These are phyloP conservation scores for Cymbidium sinense DNA, from an alignment of 106 monocot species.

Conservation along the genomic window DNA sequence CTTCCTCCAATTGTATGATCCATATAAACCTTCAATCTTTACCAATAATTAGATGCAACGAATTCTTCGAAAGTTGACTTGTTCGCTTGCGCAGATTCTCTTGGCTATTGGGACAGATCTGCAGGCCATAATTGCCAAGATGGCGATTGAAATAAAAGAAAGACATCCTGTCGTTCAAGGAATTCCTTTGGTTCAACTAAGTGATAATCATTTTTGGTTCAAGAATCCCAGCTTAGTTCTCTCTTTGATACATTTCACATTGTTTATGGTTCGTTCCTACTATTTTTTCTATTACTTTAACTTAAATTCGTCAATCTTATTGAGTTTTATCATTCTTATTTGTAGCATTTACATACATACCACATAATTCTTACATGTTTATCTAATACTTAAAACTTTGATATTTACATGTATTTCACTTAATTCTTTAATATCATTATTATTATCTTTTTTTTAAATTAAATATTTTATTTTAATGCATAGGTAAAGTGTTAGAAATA, in stretches of 20 bases:
- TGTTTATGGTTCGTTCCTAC: slow-evolving; percentile 53
- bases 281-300: not conserved
- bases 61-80: slow-evolving; percentile 4
- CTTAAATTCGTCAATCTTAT: not conserved
- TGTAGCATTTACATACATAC: no score
- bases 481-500: no score
- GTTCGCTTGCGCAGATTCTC: slow-evolving; percentile 39
- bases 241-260: slow-evolving; percentile 73
- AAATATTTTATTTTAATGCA: no score
- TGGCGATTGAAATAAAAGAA: slow-evolving; percentile 81
- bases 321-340: no score
- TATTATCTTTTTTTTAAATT: no score
- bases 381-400: no score
- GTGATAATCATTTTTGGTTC: slow-evolving; percentile 87
- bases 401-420: no score
- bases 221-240: slow-evolving; percentile 51
- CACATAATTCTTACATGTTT: no score
- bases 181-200: slow-evolving; percentile 73
- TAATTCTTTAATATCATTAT: no score
- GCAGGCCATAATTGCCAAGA: slow-evolving; percentile 75
- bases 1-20: slow-evolving; percentile 66
- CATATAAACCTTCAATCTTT: not conserved
- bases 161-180: slow-evolving; percentile 80
- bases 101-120: slow-evolving; percentile 83
- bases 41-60: not conserved